Evolutionary conservation across 805 yeast species (phyloP), one percentile per base, ranked within the genome.

Genomic region (Jamesozyma jinghongensis): DNA sequence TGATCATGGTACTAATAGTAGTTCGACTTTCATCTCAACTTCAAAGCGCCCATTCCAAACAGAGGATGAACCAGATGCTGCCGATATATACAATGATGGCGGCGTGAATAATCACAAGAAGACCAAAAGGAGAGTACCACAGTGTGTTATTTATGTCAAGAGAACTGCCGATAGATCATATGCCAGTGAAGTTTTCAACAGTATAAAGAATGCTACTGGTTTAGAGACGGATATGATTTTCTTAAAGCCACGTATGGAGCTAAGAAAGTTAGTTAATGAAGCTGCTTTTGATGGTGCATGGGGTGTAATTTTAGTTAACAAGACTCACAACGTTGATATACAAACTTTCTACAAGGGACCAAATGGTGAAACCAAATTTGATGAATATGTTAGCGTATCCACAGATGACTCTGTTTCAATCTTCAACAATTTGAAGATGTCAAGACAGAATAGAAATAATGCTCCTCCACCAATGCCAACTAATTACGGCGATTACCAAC

Each of bases 271-370:
- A 28, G 70, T 84, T 13, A 80, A 79, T 39, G 83, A 82, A 37
- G 85, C 86, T 16, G 95, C 95, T 0, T 79, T 83, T 56, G 76
- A 79, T 34, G 95, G 95, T 11, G 82, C 75, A 3, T 56, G 75
- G 51, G 88, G 84, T 22, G 82, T 83, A 1, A 74, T 85, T 32
- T 66, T 83, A 6, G 70, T 86, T 16, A 76, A 77, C 44, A 71
- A 70, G 29, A 59, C 66, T n/a, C 58, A 67, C 32, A 67, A 67
- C 34, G 71, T 86, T 18, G 86, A 84, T 52, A 65, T 85, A 12
- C 88, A 81, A 58, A 73, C 82, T 2, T 88, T 82, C 57, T 83
- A 83, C 52, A 71, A 69, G 32, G 73, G 81, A 1, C 61, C 74
- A 0, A 81, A 77, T 51, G 88, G 87, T 6, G 84, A 84, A 13